These are phyloP conservation scores for Jackrogersella multiformis DNA, from an alignment of 495 filamentous ascomycete genomes.

Conservation along the genomic window DNA sequence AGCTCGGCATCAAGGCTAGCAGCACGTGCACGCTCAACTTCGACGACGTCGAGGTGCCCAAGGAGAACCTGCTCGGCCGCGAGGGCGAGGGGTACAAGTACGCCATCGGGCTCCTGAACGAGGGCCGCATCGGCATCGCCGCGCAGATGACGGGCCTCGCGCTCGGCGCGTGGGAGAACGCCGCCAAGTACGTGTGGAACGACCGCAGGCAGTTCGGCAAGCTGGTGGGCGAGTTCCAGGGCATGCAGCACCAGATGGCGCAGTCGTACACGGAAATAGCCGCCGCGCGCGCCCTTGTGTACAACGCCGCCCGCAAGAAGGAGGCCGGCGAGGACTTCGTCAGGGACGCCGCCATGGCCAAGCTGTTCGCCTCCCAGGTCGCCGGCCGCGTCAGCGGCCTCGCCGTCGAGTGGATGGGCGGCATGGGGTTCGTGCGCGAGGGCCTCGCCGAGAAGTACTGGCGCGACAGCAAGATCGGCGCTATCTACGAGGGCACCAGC, in stretches of 20 bases:
- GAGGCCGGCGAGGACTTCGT: constrained; percentile 97
- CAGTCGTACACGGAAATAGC: constrained; percentile 94
- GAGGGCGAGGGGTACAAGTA: constrained; percentile 97
- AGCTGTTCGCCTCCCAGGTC: constrained; percentile 93
- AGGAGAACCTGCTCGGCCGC: constrained; percentile 85
- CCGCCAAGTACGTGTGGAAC: constrained; percentile 91
- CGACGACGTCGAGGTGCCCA: constrained; percentile 92
- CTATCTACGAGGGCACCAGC: constrained; percentile 95
- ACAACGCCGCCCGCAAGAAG: constrained; percentile 97
- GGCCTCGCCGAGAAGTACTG: constrained; percentile 98
- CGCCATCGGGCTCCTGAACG: constrained; percentile 94
- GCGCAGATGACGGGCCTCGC: constrained; percentile 99
- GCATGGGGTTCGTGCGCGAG: constrained; percentile 95
- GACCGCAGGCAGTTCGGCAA: constrained; percentile 97
- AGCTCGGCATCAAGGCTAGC: constrained; percentile 93
- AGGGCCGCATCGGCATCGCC: constrained; percentile 96
- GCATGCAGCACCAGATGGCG: constrained; percentile 98
- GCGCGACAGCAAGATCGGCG: constrained; percentile 97
- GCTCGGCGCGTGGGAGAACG: constrained; percentile 95
- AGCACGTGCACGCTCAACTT: constrained; percentile 98
- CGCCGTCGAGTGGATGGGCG: constrained; percentile 98
- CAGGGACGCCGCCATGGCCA: constrained; percentile 96
- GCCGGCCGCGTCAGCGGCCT: constrained; percentile 85
- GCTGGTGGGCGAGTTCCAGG: constrained; percentile 94
- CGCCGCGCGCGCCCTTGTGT: constrained; percentile 91